Conservation (phyloP, 371 early-diverging fungal genomes). For the Batkoa obscura region DNA sequence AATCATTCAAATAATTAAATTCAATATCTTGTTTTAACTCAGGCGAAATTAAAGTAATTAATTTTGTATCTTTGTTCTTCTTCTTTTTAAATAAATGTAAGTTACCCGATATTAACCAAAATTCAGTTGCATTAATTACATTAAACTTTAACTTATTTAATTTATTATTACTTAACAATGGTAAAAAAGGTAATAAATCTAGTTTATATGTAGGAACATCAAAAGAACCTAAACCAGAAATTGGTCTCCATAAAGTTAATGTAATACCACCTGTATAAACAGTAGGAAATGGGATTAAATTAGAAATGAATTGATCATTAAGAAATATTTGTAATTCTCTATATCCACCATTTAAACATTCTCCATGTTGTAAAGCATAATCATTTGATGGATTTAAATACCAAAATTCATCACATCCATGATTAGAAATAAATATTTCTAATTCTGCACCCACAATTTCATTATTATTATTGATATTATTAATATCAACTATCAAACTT, state of each 20-base stretch:
- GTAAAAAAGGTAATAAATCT: not conserved
- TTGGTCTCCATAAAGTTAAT: conserved; percentile 1
- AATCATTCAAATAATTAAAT: too few relatives aligned
- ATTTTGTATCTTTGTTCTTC: too few relatives aligned
- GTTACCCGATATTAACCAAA: conserved; percentile 3
- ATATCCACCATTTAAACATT: not conserved
- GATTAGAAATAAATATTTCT: not conserved
- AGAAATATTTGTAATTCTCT: not conserved
- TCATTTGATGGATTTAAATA: not conserved
- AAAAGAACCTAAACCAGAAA: conserved; percentile 3
- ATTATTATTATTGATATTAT: not conserved
- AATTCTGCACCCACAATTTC: not conserved
- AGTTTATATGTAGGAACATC: not conserved
- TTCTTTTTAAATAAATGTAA: too few relatives aligned
- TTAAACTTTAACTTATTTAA: not conserved
- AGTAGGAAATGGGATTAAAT: not conserved
- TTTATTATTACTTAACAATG: not conserved
- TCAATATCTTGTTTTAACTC: too few relatives aligned
- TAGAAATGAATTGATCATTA: not conserved
- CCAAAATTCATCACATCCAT: conserved; percentile 1
- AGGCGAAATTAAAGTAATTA: too few relatives aligned
- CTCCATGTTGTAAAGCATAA: not conserved
- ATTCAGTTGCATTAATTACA: not conserved
- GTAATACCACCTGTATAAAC: conserved; percentile 5
- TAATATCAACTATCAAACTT: not conserved